These are phyloP conservation scores for Dactylellina leptospora DNA, from an alignment of 2,329 filamentous ascomycete species.

Conservation along the genomic window DNA sequence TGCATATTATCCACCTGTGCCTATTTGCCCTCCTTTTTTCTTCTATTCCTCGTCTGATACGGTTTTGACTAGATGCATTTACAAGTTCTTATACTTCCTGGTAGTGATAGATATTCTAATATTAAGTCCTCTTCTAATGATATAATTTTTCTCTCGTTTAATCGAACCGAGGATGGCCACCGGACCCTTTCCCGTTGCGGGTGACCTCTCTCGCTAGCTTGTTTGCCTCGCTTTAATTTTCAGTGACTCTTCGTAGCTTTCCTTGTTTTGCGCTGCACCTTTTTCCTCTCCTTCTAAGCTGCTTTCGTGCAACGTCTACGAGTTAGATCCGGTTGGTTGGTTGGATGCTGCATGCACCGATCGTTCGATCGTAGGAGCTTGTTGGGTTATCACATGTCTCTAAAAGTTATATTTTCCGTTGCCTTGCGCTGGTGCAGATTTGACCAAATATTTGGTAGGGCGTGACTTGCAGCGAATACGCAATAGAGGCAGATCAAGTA, in stretches of 20 bases:
- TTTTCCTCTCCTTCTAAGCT: too few relatives aligned
- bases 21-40: slow-evolving; percentile 2
- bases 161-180: slow-evolving; percentile 1
- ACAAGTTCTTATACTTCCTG: too few relatives aligned
- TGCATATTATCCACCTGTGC: slow-evolving; percentile 11
- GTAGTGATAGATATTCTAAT: too few relatives aligned
- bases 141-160: too few relatives aligned
- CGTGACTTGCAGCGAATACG: too few relatives aligned
- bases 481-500: too few relatives aligned
- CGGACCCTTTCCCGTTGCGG: slow-evolving; percentile 20
- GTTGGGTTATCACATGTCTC: background rate
- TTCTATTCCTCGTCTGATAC: background rate
- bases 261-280: background rate
- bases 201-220: slow-evolving; percentile 5
- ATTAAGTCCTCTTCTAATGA: too few relatives aligned
- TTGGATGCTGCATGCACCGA: background rate
- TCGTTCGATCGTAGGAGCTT: background rate
- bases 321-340: too few relatives aligned
- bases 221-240: slow-evolving; percentile 5
- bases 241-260: background rate
- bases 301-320: too few relatives aligned
- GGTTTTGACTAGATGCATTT: background rate
- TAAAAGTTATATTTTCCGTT: background rate
- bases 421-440: background rate
- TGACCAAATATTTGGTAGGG: too few relatives aligned